Conservation (phyloP, 202 grass and related monocot species). For the Bolboschoenoplectus hybrid region DNA sequence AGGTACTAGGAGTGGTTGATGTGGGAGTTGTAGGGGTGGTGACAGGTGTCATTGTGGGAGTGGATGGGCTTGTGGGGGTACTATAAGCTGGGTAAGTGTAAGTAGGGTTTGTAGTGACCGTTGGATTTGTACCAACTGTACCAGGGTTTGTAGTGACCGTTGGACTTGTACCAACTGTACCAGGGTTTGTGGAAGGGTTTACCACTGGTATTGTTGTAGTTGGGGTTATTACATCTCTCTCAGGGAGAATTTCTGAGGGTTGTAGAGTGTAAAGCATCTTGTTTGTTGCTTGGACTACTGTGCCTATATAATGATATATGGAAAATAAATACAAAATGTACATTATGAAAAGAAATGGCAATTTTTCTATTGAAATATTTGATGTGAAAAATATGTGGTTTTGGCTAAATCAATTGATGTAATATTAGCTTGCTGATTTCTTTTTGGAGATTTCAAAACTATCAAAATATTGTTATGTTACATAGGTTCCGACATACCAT, state of each 20-base stretch:
- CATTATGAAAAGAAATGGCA: background rate
- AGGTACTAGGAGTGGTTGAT: background rate
- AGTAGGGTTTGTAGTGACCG: conserved; percentile 40
- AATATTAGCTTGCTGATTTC: background rate
- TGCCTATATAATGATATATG: conserved; percentile 26
- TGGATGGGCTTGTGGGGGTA: conserved; percentile 43
- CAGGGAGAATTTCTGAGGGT: conserved; percentile 36
- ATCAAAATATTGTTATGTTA: background rate
- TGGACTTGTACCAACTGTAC: conserved; percentile 25
- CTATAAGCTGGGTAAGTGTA: conserved; percentile 46
- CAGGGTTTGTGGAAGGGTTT: conserved; percentile 58
- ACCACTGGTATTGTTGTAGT: conserved; percentile 70
- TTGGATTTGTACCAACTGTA: conserved; percentile 28
- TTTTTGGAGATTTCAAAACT: background rate
- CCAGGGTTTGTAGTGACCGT: conserved; percentile 37
- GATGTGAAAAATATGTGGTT: background rate
- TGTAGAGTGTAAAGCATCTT: conserved; percentile 10
- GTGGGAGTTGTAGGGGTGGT: background rate
- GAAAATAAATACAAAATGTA: background rate
- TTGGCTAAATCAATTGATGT: background rate
- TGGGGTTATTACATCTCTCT: conserved; percentile 49
- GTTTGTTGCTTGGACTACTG: conserved; percentile 37
- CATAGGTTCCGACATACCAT: background rate
- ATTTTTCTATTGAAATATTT: background rate
- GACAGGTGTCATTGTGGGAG: conserved; percentile 18